These are phyloP conservation scores for Aspergillus panamensis DNA, from an alignment of 495 filamentous ascomycete species.

Conservation along the genomic window DNA sequence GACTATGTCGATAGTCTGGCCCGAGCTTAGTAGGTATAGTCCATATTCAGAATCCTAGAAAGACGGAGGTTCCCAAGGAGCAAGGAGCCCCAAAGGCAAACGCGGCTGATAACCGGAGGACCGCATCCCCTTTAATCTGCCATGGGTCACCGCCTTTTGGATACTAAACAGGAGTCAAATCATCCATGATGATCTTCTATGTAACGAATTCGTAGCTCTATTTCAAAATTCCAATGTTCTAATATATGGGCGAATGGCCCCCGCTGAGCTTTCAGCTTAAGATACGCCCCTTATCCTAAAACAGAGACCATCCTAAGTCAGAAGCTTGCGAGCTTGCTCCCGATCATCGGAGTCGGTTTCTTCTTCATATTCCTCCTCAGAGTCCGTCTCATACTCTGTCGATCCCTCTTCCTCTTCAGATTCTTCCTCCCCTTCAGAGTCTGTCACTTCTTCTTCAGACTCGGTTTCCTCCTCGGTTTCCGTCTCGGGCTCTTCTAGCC, in stretches of 20 bases:
- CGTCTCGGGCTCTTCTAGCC: slow-evolving; percentile 60
- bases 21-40: slow-evolving; percentile 2
- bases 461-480: slow-evolving; percentile 47
- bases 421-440: slow-evolving; percentile 42
- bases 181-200: neutral
- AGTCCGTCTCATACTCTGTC: slow-evolving; percentile 21
- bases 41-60: slow-evolving; percentile 5
- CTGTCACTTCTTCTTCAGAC: slow-evolving; percentile 48
- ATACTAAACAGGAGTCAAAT: neutral
- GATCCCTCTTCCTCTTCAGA: slow-evolving; percentile 50
- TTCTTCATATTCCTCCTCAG: slow-evolving; percentile 20
- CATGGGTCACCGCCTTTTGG: slow-evolving; percentile 10
- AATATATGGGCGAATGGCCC: slow-evolving; percentile 1
- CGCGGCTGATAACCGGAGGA: neutral
- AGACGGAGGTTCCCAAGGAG: neutral
- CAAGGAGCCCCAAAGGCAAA: neutral
- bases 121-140: slow-evolving; percentile 15
- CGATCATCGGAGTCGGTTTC: slow-evolving; percentile 22
- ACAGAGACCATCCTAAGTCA: slow-evolving; percentile 7
- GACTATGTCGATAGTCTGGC: neutral
- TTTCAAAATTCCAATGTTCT: neutral
- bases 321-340: slow-evolving; percentile 16
- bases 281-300: neutral
- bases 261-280: neutral
- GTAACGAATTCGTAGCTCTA: neutral